These are phyloP conservation scores for Hordeum vulgare DNA, from an alignment of 176 grass and related monocot genomes.

Conservation along the genomic window DNA sequence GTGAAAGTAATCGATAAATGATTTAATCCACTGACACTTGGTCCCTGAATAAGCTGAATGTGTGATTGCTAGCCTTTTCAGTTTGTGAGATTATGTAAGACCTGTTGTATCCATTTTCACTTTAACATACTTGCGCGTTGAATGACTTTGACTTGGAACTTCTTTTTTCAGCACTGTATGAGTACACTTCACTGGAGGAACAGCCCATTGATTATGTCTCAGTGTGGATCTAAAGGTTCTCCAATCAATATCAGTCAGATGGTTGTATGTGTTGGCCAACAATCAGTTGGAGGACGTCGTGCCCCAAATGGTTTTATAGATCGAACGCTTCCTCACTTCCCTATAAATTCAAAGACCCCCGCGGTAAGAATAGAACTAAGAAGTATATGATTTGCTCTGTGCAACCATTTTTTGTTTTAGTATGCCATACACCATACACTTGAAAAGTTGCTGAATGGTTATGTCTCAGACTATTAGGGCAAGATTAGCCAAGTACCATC, in stretches of 20 bases:
- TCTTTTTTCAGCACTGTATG: slow-evolving; percentile 71
- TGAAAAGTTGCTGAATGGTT: background rate
- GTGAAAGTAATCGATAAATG: background rate
- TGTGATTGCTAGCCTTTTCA: no score
- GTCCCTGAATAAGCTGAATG: no score
- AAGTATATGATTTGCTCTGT: slow-evolving; percentile 27
- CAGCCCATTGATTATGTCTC: slow-evolving; percentile 92
- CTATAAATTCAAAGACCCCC: slow-evolving; percentile 82
- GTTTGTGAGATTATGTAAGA: background rate
- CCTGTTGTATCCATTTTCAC: background rate
- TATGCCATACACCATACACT: background rate
- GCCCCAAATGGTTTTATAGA: slow-evolving; percentile 87
- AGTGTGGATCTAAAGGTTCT: slow-evolving; percentile 97
- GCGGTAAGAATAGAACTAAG: slow-evolving; percentile 51
- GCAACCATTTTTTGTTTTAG: background rate
- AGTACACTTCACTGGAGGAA: slow-evolving; percentile 78
- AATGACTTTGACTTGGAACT: background rate
- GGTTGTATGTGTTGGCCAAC: slow-evolving; percentile 94
- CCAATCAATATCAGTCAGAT: slow-evolving; percentile 96
- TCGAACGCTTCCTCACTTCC: slow-evolving; percentile 93
- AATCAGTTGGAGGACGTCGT: slow-evolving; percentile 86
- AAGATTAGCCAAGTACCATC: background rate
- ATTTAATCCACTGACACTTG: background rate
- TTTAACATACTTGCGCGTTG: slow-evolving; percentile 1
- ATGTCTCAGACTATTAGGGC: background rate